Percentiles rank a stretch among this genome's conserved stretches.
These are phyloP conservation scores for Pneumocystis wakefieldiae DNA, from an alignment of 1,139 yeast genomes.

Conservation along the genomic window DNA sequence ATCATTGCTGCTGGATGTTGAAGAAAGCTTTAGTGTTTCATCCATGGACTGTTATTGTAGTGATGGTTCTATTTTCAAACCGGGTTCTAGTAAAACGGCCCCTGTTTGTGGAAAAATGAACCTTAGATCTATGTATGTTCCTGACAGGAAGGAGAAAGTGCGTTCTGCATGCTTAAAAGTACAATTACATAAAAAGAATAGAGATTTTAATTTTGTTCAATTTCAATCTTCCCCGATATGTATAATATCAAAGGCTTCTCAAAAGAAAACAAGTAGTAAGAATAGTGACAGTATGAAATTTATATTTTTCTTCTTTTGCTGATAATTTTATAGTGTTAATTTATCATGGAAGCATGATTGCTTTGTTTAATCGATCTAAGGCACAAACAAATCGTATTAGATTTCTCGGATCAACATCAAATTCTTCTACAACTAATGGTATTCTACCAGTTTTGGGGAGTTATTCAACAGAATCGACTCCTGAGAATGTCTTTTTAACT, in stretches of 20 bases:
- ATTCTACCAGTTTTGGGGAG: background rate
- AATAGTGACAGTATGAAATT: background rate
- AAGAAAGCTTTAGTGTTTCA: background rate
- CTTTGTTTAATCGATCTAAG: background rate
- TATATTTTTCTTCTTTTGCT: background rate
- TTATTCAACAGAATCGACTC: background rate
- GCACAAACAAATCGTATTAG: background rate
- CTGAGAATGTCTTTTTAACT: background rate
- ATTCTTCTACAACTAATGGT: background rate
- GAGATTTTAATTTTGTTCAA: background rate
- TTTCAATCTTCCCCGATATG: constrained; percentile 1
- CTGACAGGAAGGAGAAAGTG: background rate
- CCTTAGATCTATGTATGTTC: background rate
- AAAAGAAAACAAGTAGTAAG: background rate
- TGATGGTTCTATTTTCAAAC: background rate
- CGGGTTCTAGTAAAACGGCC: background rate
- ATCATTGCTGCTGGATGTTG: background rate
- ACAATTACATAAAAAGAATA: background rate
- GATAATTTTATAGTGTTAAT: background rate
- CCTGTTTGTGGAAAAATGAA: background rate
- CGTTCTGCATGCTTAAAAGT: background rate
- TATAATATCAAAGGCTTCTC: background rate
- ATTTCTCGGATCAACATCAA: background rate
- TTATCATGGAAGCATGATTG: background rate
- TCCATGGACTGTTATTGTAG: background rate